Percentiles rank a stretch among this genome's conserved stretches.
Conservation (phyloP, 768 basidiomycete species). For the Lyophyllum atratum region DNA sequence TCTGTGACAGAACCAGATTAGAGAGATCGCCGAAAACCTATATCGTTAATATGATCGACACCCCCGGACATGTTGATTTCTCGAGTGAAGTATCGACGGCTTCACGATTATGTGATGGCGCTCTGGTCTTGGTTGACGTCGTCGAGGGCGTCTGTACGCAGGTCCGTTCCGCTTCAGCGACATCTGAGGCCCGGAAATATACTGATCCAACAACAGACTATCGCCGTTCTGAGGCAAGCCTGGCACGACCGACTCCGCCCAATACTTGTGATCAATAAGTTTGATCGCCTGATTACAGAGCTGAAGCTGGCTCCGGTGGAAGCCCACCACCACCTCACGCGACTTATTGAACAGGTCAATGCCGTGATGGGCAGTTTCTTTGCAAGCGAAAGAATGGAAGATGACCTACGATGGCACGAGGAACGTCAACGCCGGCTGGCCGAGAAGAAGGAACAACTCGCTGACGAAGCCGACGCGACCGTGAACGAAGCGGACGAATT, state of each 20-base stretch:
- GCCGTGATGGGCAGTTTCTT: slow-evolving; percentile 98
- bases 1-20: slow-evolving; percentile 40
- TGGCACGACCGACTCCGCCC: slow-evolving; percentile 89
- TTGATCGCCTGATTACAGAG: slow-evolving; percentile 93
- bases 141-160: slow-evolving; percentile 99
- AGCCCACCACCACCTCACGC: slow-evolving; percentile 91
- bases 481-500: slow-evolving; percentile 68
- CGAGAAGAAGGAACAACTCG: slow-evolving; percentile 69
- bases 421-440: slow-evolving; percentile 83
- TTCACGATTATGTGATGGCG: slow-evolving; percentile 91
- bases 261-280: slow-evolving; percentile 94
- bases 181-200: not conserved
- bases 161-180: slow-evolving; percentile 37
- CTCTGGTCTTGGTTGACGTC: slow-evolving; percentile 92
- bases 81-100: slow-evolving; percentile 97
- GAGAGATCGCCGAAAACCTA: slow-evolving; percentile 67
- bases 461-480: slow-evolving; percentile 63
- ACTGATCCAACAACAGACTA: slow-evolving; percentile 58
- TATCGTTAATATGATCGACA: slow-evolving; percentile 95
- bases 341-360: slow-evolving; percentile 95
- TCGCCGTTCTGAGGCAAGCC: slow-evolving; percentile 92
- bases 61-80: slow-evolving; percentile 98
- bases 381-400: slow-evolving; percentile 94
- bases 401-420: slow-evolving; percentile 92
- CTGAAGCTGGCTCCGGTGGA: slow-evolving; percentile 89